phyloP scores from a whole-genome alignment of 2,329 filamentous ascomycete genomes.

The Ophidiomyces ophidiicola region DNA sequence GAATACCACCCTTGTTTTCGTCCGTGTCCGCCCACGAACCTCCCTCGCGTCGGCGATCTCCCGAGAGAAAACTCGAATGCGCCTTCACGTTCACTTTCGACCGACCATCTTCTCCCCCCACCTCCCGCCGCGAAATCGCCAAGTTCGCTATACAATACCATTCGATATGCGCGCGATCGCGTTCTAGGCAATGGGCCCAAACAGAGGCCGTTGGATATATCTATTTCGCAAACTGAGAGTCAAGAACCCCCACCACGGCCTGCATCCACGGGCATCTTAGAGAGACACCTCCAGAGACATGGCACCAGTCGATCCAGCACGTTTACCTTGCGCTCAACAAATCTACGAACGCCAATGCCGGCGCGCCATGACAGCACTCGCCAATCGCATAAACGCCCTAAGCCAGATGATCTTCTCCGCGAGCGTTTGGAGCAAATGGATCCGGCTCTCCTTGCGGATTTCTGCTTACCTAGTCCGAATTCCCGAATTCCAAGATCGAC shows the following conservation, averaged over 20 bases:
- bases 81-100: constrained; percentile 8
- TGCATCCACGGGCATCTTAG: constrained; percentile 2
- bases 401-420: constrained; percentile 11
- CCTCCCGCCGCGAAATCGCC: constrained; percentile 5
- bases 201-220: constrained; percentile 8
- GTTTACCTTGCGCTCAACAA: constrained; percentile 1
- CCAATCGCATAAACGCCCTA: constrained; percentile 3
- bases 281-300: constrained; percentile 5
- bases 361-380: constrained; percentile 9
- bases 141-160: constrained; percentile 13
- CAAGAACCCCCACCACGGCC: not conserved
- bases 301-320: constrained; percentile 4
- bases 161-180: constrained; percentile 12
- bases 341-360: constrained; percentile 9
- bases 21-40: not conserved
- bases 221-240: not conserved
- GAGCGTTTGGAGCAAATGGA: constrained; percentile 13
- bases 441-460: constrained; percentile 11
- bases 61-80: constrained; percentile 6
- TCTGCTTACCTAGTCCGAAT: constrained; percentile 4
- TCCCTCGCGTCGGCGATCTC: constrained; percentile 1
- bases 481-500: not conserved
- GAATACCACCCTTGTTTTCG: constrained; percentile 8
- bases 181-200: constrained; percentile 4
- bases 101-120: constrained; percentile 8